Conservation (phyloP, 257 asterid genomes). For the Solanum pimpinellifolium region DNA sequence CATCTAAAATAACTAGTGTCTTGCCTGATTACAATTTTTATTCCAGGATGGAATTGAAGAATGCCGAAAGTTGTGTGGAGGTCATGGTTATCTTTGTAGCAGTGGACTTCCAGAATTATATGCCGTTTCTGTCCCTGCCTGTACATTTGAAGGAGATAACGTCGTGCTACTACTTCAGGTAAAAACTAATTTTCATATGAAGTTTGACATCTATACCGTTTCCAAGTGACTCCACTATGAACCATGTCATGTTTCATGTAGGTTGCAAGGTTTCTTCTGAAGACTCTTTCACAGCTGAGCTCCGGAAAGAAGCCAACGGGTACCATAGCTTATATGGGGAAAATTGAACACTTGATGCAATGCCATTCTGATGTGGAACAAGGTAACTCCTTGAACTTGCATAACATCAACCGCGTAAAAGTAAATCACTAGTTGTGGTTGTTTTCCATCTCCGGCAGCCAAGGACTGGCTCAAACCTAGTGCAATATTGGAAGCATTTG, state of each 20-base stretch:
- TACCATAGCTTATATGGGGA: constrained; percentile 67
- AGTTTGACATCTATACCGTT: neutral
- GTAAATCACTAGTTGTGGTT: neutral
- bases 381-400: constrained; percentile 20
- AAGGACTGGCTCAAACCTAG: constrained; percentile 80
- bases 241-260: constrained; percentile 5
- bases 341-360: constrained; percentile 56
- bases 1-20: neutral
- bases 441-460: constrained; percentile 37
- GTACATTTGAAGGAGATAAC: constrained; percentile 98
- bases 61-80: constrained; percentile 94
- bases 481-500: constrained; percentile 81
- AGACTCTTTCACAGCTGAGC: constrained; percentile 74
- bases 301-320: constrained; percentile 63
- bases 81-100: constrained; percentile 92
- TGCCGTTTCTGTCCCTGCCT: constrained; percentile 97
- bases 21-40: neutral
- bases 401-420: neutral
- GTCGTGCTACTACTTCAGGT: constrained; percentile 77
- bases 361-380: constrained; percentile 47
- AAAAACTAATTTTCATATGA: neutral
- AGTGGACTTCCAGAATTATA: constrained; percentile 98
- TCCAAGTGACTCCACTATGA: neutral
- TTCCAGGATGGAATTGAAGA: constrained; percentile 94
- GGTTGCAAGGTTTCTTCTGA: constrained; percentile 97